These are phyloP conservation scores for Vanrija pseudolonga DNA, from an alignment of 1,284 basidiomycete species.

Conservation along the genomic window DNA sequence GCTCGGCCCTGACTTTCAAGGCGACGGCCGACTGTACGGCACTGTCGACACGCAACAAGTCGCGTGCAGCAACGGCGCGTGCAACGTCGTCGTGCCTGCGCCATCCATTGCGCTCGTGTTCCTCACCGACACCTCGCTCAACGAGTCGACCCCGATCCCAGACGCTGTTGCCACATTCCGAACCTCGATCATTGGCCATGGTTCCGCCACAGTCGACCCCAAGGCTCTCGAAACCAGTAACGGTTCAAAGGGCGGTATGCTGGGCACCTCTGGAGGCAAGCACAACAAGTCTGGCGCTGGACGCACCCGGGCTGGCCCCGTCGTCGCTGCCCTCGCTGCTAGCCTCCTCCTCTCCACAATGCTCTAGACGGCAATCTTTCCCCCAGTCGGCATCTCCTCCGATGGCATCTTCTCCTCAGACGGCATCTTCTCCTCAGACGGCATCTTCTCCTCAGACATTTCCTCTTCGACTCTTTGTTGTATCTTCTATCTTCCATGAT, in stretches of 20 bases:
- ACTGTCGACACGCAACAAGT: constrained; percentile 56
- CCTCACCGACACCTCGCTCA: constrained; percentile 55
- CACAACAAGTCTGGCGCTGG: background rate
- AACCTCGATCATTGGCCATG: constrained; percentile 50
- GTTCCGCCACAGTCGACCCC: constrained; percentile 40
- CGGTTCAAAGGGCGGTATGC: constrained; percentile 32
- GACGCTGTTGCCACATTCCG: constrained; percentile 55
- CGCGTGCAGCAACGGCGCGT: constrained; percentile 57
- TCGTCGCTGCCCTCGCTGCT: no score
- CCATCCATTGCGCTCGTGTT: constrained; percentile 70
- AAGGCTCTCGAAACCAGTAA: constrained; percentile 46
- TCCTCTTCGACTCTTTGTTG: no score
- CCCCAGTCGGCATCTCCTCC: no score
- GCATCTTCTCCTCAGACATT: no score
- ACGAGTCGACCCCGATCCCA: constrained; percentile 45
- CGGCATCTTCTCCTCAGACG: no score
- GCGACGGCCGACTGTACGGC: constrained; percentile 62
- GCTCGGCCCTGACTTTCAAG: constrained; percentile 60
- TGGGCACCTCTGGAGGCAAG: background rate
- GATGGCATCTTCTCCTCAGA: no score
- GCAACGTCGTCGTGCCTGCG: constrained; percentile 63
- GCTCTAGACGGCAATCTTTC: no score
- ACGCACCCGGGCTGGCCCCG: no score
- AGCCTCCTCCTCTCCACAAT: no score
- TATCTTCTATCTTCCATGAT: no score